Conservation (phyloP, 345 rosid genomes). For the Syzygium oleosum region DNA sequence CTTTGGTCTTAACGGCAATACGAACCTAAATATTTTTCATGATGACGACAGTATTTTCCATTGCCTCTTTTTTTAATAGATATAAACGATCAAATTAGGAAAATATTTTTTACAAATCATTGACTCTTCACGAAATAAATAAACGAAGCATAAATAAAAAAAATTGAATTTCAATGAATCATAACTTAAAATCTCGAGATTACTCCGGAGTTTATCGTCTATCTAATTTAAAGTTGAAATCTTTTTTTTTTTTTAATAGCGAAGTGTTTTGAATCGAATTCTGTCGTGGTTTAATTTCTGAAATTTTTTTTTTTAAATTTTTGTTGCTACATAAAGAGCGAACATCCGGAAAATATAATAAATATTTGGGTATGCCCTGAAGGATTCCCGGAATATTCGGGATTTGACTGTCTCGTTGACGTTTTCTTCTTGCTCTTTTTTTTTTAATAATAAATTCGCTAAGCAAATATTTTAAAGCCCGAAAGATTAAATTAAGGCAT, state of each 20-base stretch:
- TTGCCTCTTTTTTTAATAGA: background rate
- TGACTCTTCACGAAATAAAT: accelerated
- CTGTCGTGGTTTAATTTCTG: background rate
- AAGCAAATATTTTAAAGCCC: background rate
- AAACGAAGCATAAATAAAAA: background rate
- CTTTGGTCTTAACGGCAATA: background rate
- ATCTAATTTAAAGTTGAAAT: background rate
- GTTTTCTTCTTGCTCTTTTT: background rate
- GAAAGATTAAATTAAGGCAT: background rate
- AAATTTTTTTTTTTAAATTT: no score
- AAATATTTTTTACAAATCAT: background rate
- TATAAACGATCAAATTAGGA: no score
- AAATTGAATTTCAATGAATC: background rate
- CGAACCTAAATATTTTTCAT: background rate
- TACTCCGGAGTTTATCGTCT: background rate
- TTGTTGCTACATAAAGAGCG: background rate
- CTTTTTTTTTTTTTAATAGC: background rate
- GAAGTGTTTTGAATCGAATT: background rate
- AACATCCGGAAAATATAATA: background rate
- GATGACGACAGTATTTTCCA: no score
- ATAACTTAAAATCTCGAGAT: background rate
- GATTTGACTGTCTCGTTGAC: background rate
- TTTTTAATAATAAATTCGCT: background rate
- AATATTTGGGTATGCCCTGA: background rate
- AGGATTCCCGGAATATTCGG: background rate